phyloP scores from a whole-genome alignment of 306 rosid genomes.

The Ceratonia siliqua region DNA sequence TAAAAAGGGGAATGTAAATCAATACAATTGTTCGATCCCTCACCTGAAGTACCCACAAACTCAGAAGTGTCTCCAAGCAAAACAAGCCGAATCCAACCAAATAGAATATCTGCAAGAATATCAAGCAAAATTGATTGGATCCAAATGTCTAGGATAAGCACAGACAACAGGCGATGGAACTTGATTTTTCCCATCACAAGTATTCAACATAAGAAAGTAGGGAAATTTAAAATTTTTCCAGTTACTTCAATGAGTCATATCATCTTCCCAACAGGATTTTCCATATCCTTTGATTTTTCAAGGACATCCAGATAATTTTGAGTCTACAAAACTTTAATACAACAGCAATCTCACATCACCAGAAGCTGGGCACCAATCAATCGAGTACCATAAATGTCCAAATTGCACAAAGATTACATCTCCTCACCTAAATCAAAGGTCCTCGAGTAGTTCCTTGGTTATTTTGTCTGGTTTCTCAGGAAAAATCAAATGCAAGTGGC shows the following conservation, averaged over 20 bases:
- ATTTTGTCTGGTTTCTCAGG: slow-evolving; percentile 8
- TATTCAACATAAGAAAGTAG: no score
- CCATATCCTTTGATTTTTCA: neutral
- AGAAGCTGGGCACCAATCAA: slow-evolving; percentile 4
- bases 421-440: slow-evolving; percentile 20
- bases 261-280: slow-evolving; percentile 7
- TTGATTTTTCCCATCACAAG: no score
- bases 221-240: neutral
- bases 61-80: slow-evolving; percentile 94
- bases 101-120: slow-evolving; percentile 76
- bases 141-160: neutral
- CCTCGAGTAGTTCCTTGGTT: slow-evolving; percentile 6
- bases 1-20: slow-evolving; percentile 27
- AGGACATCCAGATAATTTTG: slow-evolving; percentile 18
- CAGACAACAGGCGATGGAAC: neutral
- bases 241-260: neutral
- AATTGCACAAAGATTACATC: slow-evolving; percentile 11
- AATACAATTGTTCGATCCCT: slow-evolving; percentile 19
- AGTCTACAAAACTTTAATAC: neutral
- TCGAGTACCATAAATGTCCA: slow-evolving; percentile 16
- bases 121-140: slow-evolving; percentile 18
- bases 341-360: neutral
- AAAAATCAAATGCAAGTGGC: neutral
- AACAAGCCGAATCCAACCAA: slow-evolving; percentile 84
- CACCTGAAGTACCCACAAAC: slow-evolving; percentile 97